A percentile compares a stretch with the other conserved stretches of the same genome.
phyloP scores from a whole-genome alignment of 768 basidiomycete genomes.

The Lentinula boryana region DNA sequence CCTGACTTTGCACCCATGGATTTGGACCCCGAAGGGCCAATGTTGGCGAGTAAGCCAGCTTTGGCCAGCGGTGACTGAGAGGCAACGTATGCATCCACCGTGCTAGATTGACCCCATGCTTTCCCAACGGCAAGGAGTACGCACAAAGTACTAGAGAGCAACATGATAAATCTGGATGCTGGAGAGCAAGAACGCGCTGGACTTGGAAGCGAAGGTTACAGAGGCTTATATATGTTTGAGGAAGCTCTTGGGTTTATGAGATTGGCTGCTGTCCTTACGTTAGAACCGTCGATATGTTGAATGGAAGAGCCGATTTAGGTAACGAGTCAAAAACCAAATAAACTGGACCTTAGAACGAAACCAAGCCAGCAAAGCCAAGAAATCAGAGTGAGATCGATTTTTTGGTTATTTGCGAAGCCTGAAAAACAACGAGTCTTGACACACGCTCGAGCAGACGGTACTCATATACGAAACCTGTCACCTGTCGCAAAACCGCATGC shows the following conservation, averaged over 20 bases:
- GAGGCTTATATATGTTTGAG: not conserved
- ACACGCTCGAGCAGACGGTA: too few relatives aligned
- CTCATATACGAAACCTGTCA: too few relatives aligned
- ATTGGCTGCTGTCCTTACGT: not conserved
- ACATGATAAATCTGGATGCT: too few relatives aligned
- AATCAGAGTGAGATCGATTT: not conserved
- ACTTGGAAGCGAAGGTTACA: not conserved
- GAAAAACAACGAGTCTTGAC: not conserved
- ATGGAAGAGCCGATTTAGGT: not conserved
- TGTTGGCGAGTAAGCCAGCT: conserved; percentile 66
- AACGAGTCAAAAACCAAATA: not conserved
- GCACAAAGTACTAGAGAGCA: too few relatives aligned
- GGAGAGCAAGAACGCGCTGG: not conserved
- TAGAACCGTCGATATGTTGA: not conserved
- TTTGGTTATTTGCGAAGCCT: not conserved
- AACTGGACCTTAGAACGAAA: not conserved
- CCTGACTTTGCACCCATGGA: conserved; percentile 46
- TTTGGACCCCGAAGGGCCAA: conserved; percentile 52
- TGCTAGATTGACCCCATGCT: not conserved
- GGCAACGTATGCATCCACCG: conserved; percentile 44
- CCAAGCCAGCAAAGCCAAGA: not conserved
- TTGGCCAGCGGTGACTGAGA: conserved; percentile 56
- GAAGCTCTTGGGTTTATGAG: not conserved
- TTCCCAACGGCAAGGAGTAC: too few relatives aligned
- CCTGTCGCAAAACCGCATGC: not conserved